A percentile compares a stretch with the other conserved stretches of the same genome.
Evolutionary conservation across 345 rosid genomes (phyloP).

Genomic region (Dipteronia sinensis): DNA sequence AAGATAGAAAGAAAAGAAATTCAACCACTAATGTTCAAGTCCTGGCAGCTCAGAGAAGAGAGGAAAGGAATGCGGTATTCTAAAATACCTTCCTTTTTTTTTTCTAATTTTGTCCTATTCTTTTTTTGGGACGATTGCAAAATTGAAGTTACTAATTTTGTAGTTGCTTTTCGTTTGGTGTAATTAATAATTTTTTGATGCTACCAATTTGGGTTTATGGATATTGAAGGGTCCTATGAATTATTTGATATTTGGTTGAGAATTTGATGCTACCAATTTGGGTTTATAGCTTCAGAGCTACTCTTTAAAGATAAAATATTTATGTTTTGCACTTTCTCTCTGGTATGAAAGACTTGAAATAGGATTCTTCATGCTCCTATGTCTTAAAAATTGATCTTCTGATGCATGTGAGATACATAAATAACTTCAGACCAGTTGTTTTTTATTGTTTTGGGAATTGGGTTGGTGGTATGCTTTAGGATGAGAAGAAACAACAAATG

Average conservation of each 20-base stretch:
- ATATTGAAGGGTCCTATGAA: too few relatives aligned
- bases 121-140: too few relatives aligned
- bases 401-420: not conserved
- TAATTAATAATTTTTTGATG: too few relatives aligned
- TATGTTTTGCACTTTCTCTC: not conserved
- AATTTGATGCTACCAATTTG: too few relatives aligned
- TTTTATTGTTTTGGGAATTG: not conserved
- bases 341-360: not conserved
- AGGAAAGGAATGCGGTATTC: slow-evolving; percentile 11
- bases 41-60: slow-evolving; percentile 1
- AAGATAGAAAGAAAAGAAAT: too few relatives aligned
- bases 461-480: not conserved
- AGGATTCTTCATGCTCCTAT: not conserved
- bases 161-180: too few relatives aligned
- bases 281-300: too few relatives aligned
- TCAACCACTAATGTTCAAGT: not conserved
- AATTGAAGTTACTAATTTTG: too few relatives aligned
- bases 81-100: slow-evolving; percentile 21
- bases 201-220: too few relatives aligned
- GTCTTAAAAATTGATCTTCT: not conserved
- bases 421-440: not conserved
- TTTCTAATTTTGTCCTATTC: too few relatives aligned
- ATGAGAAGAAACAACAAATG: not conserved
- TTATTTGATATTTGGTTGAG: too few relatives aligned
- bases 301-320: not conserved